Base-by-base conservation (phyloP, 768 basidiomycete species). In the Podaxis sp. region DNA sequence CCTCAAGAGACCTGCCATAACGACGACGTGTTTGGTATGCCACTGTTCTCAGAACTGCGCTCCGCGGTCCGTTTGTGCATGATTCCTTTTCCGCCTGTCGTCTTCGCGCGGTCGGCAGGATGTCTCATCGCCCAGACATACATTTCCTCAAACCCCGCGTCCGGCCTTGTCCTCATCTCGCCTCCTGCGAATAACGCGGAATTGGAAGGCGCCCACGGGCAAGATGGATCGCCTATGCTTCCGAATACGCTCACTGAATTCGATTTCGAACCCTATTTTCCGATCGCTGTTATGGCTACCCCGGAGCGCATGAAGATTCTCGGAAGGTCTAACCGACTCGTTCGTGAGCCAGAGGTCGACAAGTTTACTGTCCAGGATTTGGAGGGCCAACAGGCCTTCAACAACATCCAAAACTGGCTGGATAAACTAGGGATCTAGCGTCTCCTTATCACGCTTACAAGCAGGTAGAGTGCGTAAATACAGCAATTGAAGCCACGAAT, bases 81-180 rank as follows among this genome's bases (percentile, higher is more conserved):
- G 4, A 78, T 80, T 41, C 80, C 85, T 8, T 87, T 87, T 64
- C 82, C 86, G 0, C 87, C 87, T 1, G 78, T 88, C 33, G 75
- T 88, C 40, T 74, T 87, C 64, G 81, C 86, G 2, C 78, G 79
- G 26, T 77, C 77, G 5, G 66, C 75, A 3, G 77, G 79, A 10
- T 79, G 85, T 59, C 75, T 89, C 38, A 79, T 91, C 58, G 82
- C 86, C 7, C 86, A 91, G 70, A 78, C 83, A 22, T 91, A 88
- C 70, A 82, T 91, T 64, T 88, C 86, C 1, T 88, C 87, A 22
- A 74, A 89, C 66, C 87, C 89, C 1, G 85, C 85, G 5, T 76
- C 80, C 4, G 89, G 82, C 0, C 75, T 91, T 54, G 78, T 88
- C 62, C 76, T 90, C n/a, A 79, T 88, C 36, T 82, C 83, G 24